Evolutionary conservation across 2,329 filamentous ascomycete species (phyloP).

Genomic region (Ascochyta koolunga): DNA sequence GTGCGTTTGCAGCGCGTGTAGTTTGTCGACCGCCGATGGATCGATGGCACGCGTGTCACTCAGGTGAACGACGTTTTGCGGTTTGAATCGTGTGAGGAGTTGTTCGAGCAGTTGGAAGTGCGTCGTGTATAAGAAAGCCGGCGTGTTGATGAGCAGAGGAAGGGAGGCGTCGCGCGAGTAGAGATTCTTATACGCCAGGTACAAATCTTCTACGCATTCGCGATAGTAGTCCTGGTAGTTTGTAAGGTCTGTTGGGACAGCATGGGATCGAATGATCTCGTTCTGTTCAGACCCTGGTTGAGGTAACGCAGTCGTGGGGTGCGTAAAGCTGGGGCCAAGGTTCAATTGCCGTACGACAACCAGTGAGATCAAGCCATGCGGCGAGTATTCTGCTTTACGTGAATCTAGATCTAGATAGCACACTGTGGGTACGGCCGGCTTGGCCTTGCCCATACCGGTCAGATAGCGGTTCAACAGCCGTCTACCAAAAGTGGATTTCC

Average conservation of each 20-base stretch:
- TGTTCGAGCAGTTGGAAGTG: conserved; percentile 69
- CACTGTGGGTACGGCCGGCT: conserved; percentile 48
- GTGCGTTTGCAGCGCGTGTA: conserved; percentile 58
- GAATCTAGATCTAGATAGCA: conserved; percentile 77
- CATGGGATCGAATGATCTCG: conserved; percentile 65
- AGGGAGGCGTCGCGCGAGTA: conserved; percentile 49
- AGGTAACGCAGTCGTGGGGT: conserved; percentile 48
- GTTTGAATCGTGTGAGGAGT: conserved; percentile 60
- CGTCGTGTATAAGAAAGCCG: conserved; percentile 75
- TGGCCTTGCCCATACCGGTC: conserved; percentile 52
- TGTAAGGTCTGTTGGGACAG: conserved; percentile 68
- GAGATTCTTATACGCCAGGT: conserved; percentile 61
- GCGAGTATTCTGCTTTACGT: conserved; percentile 75
- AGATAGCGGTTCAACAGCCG: conserved; percentile 70
- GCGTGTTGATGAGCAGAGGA: conserved; percentile 74
- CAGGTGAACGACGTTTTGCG: conserved; percentile 71
- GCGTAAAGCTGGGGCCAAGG: conserved; percentile 71
- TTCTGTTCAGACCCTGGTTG: conserved; percentile 36
- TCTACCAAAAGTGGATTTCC: conserved; percentile 76
- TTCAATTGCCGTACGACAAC: conserved; percentile 66
- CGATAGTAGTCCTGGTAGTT: conserved; percentile 71
- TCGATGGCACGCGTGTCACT: conserved; percentile 49
- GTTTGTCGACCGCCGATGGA: conserved; percentile 64
- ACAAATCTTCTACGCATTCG: conserved; percentile 68
- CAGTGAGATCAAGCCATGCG: conserved; percentile 73